A percentile compares a stretch with the other conserved stretches of the same genome.
Evolutionary conservation across 495 filamentous ascomycete genomes (phyloP).

Genomic region (Aspergillus bertholletiae): DNA sequence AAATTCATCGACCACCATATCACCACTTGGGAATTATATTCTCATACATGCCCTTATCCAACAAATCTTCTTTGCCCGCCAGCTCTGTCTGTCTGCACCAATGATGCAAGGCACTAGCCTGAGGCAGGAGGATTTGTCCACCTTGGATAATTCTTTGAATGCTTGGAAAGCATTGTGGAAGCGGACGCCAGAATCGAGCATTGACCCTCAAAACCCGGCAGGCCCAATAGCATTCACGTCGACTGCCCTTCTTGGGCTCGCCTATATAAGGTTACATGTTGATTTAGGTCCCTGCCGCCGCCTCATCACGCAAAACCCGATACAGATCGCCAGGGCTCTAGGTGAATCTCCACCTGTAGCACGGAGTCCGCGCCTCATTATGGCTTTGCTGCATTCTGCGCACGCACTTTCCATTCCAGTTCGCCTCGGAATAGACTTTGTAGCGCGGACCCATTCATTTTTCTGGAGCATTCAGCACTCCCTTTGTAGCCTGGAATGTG

Average conservation of each 20-base stretch:
- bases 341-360: conserved; percentile 37
- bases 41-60: conserved; percentile 52
- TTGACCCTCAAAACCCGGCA: conserved; percentile 50
- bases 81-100: conserved; percentile 44
- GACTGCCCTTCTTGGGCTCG: conserved; percentile 50
- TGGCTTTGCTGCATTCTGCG: conserved; percentile 49
- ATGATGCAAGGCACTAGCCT: conserved; percentile 42
- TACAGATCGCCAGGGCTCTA: conserved; percentile 40
- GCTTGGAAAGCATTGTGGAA: conserved; percentile 54
- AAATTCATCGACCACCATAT: conserved; percentile 46
- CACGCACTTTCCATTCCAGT: conserved; percentile 54
- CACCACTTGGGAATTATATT: conserved; percentile 52
- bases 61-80: conserved; percentile 50
- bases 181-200: conserved; percentile 48
- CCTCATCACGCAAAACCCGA: conserved; percentile 45
- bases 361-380: conserved; percentile 45
- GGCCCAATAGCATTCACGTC: conserved; percentile 54
- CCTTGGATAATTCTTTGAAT: conserved; percentile 40
- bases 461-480: conserved; percentile 57
- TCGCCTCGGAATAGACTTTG: conserved; percentile 49
- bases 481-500: conserved; percentile 52
- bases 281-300: conserved; percentile 44
- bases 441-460: conserved; percentile 50
- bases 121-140: conserved; percentile 40
- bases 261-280: conserved; percentile 51